Evolutionary conservation across 108 stramenopile species (phyloP).

Genomic region (Phaeodactylum tricornutum): DNA sequence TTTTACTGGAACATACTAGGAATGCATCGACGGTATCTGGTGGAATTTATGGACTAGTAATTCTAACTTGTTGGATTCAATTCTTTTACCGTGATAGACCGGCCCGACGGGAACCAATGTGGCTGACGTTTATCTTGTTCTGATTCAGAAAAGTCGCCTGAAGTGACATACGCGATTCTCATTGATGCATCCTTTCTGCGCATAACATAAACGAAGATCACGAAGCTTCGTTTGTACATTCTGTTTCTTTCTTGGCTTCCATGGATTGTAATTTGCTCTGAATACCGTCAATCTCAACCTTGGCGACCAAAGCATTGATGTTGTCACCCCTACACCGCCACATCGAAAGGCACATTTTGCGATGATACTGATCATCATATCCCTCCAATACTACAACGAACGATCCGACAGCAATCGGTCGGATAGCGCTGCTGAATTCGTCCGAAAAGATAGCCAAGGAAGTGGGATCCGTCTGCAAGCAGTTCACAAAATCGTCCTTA

Average conservation of each 20-base stretch:
- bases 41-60: too few relatives aligned
- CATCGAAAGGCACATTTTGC: constrained; percentile 66
- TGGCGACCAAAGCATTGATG: constrained; percentile 61
- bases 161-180: too few relatives aligned
- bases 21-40: too few relatives aligned
- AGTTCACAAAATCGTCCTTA: constrained; percentile 56
- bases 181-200: too few relatives aligned
- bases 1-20: too few relatives aligned
- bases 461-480: constrained; percentile 22
- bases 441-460: constrained; percentile 38
- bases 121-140: constrained; percentile 70
- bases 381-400: constrained; percentile 68
- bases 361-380: constrained; percentile 52
- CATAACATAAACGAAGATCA: too few relatives aligned
- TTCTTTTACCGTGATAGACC: too few relatives aligned
- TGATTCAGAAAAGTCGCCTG: too few relatives aligned
- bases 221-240: too few relatives aligned
- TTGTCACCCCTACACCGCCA: constrained; percentile 57
- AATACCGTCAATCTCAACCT: constrained; percentile 70
- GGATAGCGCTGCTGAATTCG: constrained; percentile 25
- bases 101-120: constrained; percentile 85
- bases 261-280: constrained; percentile 34
- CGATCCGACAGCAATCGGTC: constrained; percentile 45
- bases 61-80: too few relatives aligned
- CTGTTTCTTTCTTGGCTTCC: too few relatives aligned